Conservation (phyloP, 768 basidiomycete species). For the Rhizopogon rudus region DNA sequence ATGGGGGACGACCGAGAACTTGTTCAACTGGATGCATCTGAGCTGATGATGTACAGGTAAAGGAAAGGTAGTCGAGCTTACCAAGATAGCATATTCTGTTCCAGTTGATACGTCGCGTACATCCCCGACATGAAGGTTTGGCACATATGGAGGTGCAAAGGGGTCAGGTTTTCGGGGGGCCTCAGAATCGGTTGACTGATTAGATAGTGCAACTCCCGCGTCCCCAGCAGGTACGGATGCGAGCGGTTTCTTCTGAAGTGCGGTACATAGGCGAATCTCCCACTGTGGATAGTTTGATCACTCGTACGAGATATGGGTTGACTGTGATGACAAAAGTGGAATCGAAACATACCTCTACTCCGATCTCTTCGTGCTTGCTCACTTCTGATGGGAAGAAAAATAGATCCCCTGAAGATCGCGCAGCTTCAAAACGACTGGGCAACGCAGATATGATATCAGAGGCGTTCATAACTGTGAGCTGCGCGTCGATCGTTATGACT, state of each 20-base stretch:
- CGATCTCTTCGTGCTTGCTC: constrained; percentile 53
- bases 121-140: constrained; percentile 72
- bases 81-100: constrained; percentile 65
- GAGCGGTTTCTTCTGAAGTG: constrained; percentile 72
- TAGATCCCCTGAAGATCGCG: constrained; percentile 59
- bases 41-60: neutral
- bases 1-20: constrained; percentile 75
- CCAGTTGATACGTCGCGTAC: constrained; percentile 52
- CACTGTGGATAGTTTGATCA: constrained; percentile 46
- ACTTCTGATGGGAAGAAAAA: constrained; percentile 76
- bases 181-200: constrained; percentile 13
- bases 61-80: constrained; percentile 29
- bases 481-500: neutral
- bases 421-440: constrained; percentile 51
- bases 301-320: neutral
- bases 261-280: constrained; percentile 81
- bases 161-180: constrained; percentile 48
- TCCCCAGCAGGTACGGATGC: constrained; percentile 41
- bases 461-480: constrained; percentile 5
- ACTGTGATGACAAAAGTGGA: neutral
- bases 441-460: constrained; percentile 53
- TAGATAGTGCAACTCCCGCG: constrained; percentile 17
- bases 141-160: constrained; percentile 83
- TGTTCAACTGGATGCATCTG: constrained; percentile 60
- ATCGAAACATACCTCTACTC: constrained; percentile 50